These are phyloP conservation scores for Stentor roeselii DNA, from an alignment of 73 alveolate genomes.

Conservation along the genomic window DNA sequence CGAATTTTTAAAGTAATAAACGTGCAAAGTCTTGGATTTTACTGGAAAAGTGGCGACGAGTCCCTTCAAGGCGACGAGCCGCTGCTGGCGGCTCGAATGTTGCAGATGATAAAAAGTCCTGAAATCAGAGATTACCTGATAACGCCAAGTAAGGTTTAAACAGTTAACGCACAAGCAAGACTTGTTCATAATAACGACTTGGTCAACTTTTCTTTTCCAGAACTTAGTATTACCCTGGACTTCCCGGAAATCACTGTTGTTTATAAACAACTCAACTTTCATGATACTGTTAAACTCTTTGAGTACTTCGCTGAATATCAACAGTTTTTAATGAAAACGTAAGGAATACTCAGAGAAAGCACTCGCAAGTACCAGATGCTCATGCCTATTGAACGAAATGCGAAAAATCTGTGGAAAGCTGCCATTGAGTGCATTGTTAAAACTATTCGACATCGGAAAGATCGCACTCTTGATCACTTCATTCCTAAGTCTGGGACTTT, in stretches of 20 bases:
- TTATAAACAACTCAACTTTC: not conserved
- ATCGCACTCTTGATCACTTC: not conserved
- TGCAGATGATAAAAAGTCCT: not conserved
- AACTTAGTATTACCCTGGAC: not conserved
- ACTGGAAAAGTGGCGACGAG: slow-evolving; percentile 39
- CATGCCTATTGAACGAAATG: not conserved
- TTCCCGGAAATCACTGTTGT: slow-evolving; percentile 7
- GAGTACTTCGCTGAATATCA: slow-evolving; percentile 7
- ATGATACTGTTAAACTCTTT: slow-evolving; percentile 9
- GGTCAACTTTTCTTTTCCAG: not conserved
- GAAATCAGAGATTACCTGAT: not conserved
- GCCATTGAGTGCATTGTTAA: slow-evolving; percentile 7
- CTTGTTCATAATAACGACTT: slow-evolving; percentile 16
- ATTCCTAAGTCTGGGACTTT: not conserved
- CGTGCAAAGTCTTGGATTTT: slow-evolving; percentile 55
- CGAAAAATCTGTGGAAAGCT: slow-evolving; percentile 1
- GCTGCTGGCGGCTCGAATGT: not conserved
- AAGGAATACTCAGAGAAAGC: not conserved
- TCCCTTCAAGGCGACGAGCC: not conserved
- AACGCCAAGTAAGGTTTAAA: slow-evolving; percentile 11
- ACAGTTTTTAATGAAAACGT: slow-evolving; percentile 11
- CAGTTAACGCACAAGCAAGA: slow-evolving; percentile 14
- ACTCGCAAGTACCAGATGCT: not conserved
- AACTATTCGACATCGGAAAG: not conserved
- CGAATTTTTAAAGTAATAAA: slow-evolving; percentile 56